Conservation (phyloP, 345 rosid species). For the Heritiera fomes region DNA sequence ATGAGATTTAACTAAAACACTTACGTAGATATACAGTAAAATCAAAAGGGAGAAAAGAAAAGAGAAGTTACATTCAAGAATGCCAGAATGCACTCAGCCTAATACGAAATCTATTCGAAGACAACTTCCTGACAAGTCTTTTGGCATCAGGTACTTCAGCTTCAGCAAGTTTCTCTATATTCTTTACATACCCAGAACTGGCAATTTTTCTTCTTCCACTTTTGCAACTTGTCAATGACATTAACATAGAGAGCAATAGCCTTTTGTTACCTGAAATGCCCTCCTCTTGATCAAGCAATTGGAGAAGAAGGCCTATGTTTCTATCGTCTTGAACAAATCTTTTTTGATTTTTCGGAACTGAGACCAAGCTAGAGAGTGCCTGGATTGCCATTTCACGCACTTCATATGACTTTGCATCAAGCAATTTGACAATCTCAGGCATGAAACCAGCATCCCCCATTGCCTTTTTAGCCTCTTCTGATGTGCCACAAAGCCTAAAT, state of each 20-base stretch:
- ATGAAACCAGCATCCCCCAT: slow-evolving; percentile 86
- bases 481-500: slow-evolving; percentile 53
- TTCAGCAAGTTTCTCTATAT: slow-evolving; percentile 84
- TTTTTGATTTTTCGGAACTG: slow-evolving; percentile 67
- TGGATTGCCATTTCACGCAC: slow-evolving; percentile 78
- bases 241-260: slow-evolving; percentile 63
- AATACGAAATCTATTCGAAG: slow-evolving; percentile 64
- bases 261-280: slow-evolving; percentile 55
- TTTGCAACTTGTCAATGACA: slow-evolving; percentile 67
- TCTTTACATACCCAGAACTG: slow-evolving; percentile 72
- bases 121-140: slow-evolving; percentile 75
- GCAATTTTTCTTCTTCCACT: slow-evolving; percentile 81
- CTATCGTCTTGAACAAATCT: slow-evolving; percentile 68
- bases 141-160: slow-evolving; percentile 83
- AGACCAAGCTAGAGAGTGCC: slow-evolving; percentile 58
- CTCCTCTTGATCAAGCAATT: slow-evolving; percentile 62
- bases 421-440: slow-evolving; percentile 70
- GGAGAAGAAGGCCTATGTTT: slow-evolving; percentile 59
- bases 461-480: slow-evolving; percentile 67
- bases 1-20: slow-evolving; percentile 22
- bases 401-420: slow-evolving; percentile 72
- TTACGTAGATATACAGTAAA: slow-evolving; percentile 43
- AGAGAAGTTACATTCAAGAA: slow-evolving; percentile 36
- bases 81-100: slow-evolving; percentile 83
- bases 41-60: neutral